phyloP scores from a whole-genome alignment of 495 filamentous ascomycete genomes.

The Penicillium steckii region DNA sequence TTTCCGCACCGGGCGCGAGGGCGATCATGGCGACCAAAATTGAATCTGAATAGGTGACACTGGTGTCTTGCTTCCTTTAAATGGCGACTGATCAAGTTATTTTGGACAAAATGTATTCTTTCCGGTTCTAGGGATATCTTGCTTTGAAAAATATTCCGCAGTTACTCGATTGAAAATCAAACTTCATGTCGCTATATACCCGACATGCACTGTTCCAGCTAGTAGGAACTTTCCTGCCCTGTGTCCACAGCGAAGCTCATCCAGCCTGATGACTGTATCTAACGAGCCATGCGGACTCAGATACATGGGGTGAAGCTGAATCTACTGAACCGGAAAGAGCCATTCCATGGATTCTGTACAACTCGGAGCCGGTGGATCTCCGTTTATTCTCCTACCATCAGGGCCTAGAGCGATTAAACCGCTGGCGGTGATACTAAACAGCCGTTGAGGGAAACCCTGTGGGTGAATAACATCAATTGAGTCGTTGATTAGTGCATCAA shows the following conservation, averaged over 20 bases:
- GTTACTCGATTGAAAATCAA: conserved; percentile 2
- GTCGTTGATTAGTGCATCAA: background rate
- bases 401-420: background rate
- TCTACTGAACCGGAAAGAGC: conserved; percentile 5
- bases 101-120: background rate
- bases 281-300: conserved; percentile 20
- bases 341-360: conserved; percentile 18
- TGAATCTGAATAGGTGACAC: conserved; percentile 6
- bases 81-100: background rate
- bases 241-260: background rate
- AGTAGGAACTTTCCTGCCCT: background rate
- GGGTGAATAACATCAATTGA: background rate
- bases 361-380: conserved; percentile 5
- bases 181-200: conserved; percentile 19
- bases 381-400: background rate
- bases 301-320: conserved; percentile 14
- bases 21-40: conserved; percentile 22
- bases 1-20: conserved; percentile 15
- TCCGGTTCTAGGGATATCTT: background rate
- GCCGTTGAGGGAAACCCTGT: conserved; percentile 2
- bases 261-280: conserved; percentile 23
- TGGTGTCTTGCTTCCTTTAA: background rate
- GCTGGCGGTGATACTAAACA: background rate
- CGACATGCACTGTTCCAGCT: background rate
- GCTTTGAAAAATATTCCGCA: background rate